A percentile compares a stretch with the other conserved stretches of the same genome.
These are phyloP conservation scores for Cerioporus squamosus DNA, from an alignment of 1,284 basidiomycete genomes.

Conservation along the genomic window DNA sequence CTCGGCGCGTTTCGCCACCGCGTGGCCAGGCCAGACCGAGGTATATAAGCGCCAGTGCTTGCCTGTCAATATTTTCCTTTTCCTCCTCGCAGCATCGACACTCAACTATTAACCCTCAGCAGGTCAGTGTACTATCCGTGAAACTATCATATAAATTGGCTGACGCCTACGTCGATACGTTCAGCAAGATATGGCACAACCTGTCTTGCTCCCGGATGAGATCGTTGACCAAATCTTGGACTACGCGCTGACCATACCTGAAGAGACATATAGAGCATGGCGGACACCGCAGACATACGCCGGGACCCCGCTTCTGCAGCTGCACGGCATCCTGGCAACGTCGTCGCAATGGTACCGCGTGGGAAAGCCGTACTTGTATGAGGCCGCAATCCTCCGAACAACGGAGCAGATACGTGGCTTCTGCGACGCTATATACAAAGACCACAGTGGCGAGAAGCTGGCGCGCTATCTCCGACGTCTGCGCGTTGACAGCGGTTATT, in stretches of 20 bases:
- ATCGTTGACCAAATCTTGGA: not conserved
- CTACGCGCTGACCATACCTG: not conserved
- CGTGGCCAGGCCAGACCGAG: too few species aligned
- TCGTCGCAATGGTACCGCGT: not conserved
- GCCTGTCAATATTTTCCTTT: not conserved
- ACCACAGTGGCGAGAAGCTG: not conserved
- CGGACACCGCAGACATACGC: not conserved
- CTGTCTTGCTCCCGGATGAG: not conserved
- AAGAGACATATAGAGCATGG: not conserved
- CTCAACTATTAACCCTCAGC: not conserved
- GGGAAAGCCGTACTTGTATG: not conserved
- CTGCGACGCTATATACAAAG: not conserved
- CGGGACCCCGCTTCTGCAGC: not conserved
- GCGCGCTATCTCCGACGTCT: constrained; percentile 5
- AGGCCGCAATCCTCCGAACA: constrained; percentile 8
- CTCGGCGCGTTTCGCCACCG: too few species aligned
- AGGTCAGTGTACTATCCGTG: not conserved
- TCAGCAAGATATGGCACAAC: too few species aligned
- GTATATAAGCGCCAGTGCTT: too few species aligned
- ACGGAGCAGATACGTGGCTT: not conserved
- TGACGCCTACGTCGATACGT: too few species aligned
- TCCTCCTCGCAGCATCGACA: too few species aligned
- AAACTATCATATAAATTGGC: too few species aligned
- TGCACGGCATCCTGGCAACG: not conserved
- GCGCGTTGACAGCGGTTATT: constrained; percentile 4